Evolutionary conservation across 1,284 basidiomycete species (phyloP).

Genomic region (Rhodotorula sp.): DNA sequence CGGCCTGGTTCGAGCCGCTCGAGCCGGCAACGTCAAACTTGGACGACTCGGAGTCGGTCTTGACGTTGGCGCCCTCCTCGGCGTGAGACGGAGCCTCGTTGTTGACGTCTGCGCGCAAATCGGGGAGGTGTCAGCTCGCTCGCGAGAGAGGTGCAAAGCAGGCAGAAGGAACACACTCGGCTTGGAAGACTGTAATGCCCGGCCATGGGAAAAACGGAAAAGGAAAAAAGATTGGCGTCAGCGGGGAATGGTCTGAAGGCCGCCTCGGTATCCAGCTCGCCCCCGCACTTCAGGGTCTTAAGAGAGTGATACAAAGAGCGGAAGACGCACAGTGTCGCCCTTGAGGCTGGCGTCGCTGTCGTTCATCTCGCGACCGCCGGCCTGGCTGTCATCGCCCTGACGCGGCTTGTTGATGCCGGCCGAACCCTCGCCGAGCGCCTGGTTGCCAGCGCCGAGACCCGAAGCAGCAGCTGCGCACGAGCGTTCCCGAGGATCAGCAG

Average conservation of each 20-base stretch:
- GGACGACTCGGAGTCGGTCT: conserved; percentile 18
- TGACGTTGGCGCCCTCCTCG: conserved; percentile 23
- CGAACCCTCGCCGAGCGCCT: conserved; percentile 28
- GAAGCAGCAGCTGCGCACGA: conserved; percentile 14
- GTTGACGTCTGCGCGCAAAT: conserved; percentile 28
- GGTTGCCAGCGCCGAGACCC: conserved; percentile 21
- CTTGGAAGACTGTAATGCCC: conserved; percentile 20
- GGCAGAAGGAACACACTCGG: conserved; percentile 13
- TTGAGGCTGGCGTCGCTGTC: conserved; percentile 25
- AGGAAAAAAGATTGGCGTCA: not conserved
- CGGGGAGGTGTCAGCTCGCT: not conserved
- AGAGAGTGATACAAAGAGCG: not conserved
- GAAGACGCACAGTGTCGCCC: conserved; percentile 34
- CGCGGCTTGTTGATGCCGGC: conserved; percentile 1
- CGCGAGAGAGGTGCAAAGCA: not conserved
- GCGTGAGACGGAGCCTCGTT: conserved; percentile 34
- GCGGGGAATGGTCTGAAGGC: not conserved
- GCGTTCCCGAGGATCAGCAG: not conserved
- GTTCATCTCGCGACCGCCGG: conserved; percentile 31
- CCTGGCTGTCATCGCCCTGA: conserved; percentile 15
- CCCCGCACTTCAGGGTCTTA: too few species aligned
- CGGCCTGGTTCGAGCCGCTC: conserved; percentile 10
- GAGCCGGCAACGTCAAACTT: conserved; percentile 26
- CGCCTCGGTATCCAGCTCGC: too few species aligned
- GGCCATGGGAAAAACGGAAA: not conserved